Conservation (phyloP, 2,329 filamentous ascomycete genomes). For the Verticillium isaacii region DNA sequence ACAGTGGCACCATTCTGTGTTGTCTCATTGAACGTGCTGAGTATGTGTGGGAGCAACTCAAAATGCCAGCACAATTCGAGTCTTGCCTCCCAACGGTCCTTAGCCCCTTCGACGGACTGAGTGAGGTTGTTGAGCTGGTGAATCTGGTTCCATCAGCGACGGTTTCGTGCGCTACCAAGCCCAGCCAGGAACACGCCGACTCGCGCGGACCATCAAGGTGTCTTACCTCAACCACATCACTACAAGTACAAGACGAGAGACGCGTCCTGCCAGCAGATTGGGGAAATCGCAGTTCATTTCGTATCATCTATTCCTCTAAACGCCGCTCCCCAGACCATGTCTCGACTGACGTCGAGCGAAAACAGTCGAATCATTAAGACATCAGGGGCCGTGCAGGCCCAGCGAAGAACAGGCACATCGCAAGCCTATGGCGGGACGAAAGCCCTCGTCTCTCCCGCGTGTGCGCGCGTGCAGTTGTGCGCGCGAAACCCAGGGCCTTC, state of each 20-base stretch:
- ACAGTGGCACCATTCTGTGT: too few relatives aligned
- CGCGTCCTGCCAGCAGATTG: not conserved
- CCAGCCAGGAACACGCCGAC: not conserved
- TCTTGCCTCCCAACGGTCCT: not conserved
- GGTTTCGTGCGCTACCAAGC: not conserved
- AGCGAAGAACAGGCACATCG: not conserved
- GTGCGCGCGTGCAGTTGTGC: not conserved
- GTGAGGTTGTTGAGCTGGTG: not conserved
- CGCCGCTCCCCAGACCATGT: constrained; percentile 8
- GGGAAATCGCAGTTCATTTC: not conserved
- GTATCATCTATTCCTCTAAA: constrained; percentile 14
- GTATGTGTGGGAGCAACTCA: too few relatives aligned
- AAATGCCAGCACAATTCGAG: too few relatives aligned
- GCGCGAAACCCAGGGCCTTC: not conserved
- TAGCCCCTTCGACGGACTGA: not conserved
- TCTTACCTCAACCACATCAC: not conserved
- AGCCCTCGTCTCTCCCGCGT: not conserved
- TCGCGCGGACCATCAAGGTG: not conserved
- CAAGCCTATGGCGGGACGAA: not conserved
- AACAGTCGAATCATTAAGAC: constrained; percentile 4
- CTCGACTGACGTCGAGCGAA: not conserved
- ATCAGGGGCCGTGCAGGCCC: not conserved
- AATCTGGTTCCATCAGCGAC: not conserved
- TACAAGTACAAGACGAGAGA: not conserved
- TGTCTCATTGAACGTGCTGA: too few relatives aligned